Evolutionary conservation across 2,329 filamentous ascomycete genomes (phyloP).

Genomic region (Neophaeococcomyces aloes): DNA sequence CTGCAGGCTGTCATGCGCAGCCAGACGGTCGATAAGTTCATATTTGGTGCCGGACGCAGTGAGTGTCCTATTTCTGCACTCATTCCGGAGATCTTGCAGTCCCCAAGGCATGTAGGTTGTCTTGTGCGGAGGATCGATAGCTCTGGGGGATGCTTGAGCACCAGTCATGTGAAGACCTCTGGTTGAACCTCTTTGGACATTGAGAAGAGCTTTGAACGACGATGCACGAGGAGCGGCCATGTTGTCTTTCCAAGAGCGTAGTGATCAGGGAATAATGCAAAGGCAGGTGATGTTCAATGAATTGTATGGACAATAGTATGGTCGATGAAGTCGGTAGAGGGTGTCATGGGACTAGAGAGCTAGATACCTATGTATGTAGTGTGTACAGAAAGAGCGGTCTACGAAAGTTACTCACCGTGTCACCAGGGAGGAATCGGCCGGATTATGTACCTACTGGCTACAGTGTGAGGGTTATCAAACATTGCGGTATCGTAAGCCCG

Average conservation of each 20-base stretch:
- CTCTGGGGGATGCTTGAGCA: conserved; percentile 44
- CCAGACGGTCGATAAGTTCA: conserved; percentile 44
- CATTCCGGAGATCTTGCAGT: conserved; percentile 40
- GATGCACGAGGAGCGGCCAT: conserved; percentile 38
- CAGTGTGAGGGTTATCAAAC: no score
- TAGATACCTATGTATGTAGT: no score
- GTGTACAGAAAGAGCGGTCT: no score
- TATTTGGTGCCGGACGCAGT: conserved; percentile 38
- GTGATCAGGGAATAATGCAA: background rate
- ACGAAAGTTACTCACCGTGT: no score
- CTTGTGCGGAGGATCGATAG: conserved; percentile 41
- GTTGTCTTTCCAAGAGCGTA: conserved; percentile 1
- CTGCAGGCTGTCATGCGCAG: conserved; percentile 43
- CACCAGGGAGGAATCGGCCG: no score
- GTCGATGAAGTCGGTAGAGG: no score
- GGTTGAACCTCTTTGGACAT: conserved; percentile 29
- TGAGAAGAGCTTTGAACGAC: conserved; percentile 36
- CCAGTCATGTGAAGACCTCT: conserved; percentile 52
- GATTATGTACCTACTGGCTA: no score
- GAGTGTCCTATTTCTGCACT: conserved; percentile 42
- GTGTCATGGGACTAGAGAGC: no score
- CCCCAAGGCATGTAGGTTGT: conserved; percentile 42
- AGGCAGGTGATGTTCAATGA: no score
- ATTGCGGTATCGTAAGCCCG: no score
- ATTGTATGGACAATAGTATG: no score